phyloP scores from a whole-genome alignment of 2,329 filamentous ascomycete species.

The Amesomyces nigricolor region DNA sequence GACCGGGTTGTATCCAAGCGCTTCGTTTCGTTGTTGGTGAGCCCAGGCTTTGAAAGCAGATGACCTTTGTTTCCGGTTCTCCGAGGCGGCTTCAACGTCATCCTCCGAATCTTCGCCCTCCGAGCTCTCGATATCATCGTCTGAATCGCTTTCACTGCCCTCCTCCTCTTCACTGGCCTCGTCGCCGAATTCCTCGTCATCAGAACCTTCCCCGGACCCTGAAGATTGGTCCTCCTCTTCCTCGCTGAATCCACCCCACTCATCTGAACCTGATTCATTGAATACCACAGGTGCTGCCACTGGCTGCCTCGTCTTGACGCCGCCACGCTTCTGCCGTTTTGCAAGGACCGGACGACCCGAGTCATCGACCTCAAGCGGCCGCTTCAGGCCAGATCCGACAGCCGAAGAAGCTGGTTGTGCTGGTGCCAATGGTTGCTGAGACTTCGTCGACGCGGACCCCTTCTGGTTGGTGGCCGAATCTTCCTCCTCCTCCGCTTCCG shows the following conservation, averaged over 20 bases:
- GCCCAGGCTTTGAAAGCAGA: constrained; percentile 94
- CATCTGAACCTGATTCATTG: constrained; percentile 41
- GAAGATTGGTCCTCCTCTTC: constrained; percentile 35
- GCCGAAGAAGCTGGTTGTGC: constrained; percentile 17
- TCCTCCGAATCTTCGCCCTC: constrained; percentile 26
- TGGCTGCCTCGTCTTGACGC: constrained; percentile 51
- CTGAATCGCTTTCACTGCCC: constrained; percentile 5
- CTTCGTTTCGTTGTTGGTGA: constrained; percentile 73
- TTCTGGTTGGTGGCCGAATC: constrained; percentile 2
- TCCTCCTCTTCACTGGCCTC: constrained; percentile 33
- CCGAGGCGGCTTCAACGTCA: constrained; percentile 31
- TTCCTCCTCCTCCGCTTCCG: constrained; percentile 24
- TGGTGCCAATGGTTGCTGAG: not conserved
- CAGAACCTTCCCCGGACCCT: constrained; percentile 24
- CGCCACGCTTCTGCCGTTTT: constrained; percentile 69
- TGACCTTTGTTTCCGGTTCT: constrained; percentile 36
- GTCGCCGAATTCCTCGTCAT: constrained; percentile 28
- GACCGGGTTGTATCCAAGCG: constrained; percentile 58
- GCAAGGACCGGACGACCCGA: constrained; percentile 76
- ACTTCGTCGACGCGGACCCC: constrained; percentile 1
- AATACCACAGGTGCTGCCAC: constrained; percentile 39
- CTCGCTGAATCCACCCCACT: constrained; percentile 59
- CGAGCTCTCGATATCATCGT: constrained; percentile 14
- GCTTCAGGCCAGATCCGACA: constrained; percentile 76
- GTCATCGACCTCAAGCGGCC: constrained; percentile 74